Evolutionary conservation across 1,139 yeast species (phyloP), one percentile per base, ranked within the genome.

Genomic region (Scheffersomyces illinoinensis): DNA sequence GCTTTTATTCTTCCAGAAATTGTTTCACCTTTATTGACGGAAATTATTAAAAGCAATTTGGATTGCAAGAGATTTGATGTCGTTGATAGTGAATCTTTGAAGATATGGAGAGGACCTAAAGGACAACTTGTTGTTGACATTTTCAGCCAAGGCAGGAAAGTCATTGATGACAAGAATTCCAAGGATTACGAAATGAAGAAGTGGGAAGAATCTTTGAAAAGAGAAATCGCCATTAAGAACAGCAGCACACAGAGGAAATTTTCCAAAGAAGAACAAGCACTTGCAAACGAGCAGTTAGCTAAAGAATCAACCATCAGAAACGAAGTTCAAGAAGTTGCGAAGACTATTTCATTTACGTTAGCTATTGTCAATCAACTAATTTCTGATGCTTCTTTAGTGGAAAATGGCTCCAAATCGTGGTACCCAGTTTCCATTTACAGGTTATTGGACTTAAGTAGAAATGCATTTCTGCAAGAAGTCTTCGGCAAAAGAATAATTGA

Each of bases 191-290:
- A 91, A 66, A 90, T 93, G 18, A 80, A 85, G 62, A 88, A 91
- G 68, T 95, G 99, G 98, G 99, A 95, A 71, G 93, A 89, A 67
- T 84, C 85, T 56, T 84, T 95, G 54, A 85, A 93, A 66, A 86
- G 86, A 64, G 95, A 91, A 69, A 79, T 92, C 58, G 88, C 89
- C 1, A 78, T 81, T 58, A 88, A 88, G 71, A 78, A 78, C 52
- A 73, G 74, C 55, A 64, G 61, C 5, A 64, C 66, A 2, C 66
- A 68, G 5, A 86, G 83, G 73, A 90, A 89, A 67, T 77, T 89
- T 55, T 82, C 96, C 10, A 90, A 86, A 65, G 98, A 93, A 67
- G 97, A 95, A 61, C 90, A 87, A 66, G 75, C 68, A 0, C 71
- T 84, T 59, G 86, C 90, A 2, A 81, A 82, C 55, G 85, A 83